Evolutionary conservation across 2,329 filamentous ascomycete species (phyloP), one percentile per base, ranked within the genome.

Genomic region (Nothopassalora personata): DNA sequence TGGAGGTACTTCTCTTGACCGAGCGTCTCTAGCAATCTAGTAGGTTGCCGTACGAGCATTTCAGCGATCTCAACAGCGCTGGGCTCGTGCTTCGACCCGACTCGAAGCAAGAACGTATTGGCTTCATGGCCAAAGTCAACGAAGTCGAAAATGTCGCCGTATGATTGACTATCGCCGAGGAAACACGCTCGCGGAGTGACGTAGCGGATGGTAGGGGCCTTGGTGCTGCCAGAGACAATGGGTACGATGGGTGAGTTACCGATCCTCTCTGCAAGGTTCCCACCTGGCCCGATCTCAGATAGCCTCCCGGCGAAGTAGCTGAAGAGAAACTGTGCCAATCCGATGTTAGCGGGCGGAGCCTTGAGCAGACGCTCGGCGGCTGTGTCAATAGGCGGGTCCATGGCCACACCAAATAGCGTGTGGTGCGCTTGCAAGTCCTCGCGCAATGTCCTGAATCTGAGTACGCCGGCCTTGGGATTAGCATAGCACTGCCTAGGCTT

Each of bases 71-170:
- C 94, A 2, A 84, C 73, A 67, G 90, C 94, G 2, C 88, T 95
- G 4, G 94, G 94, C 73, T 99, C 93, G 63, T 85, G 86, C 74
- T 96, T 97, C 2, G 91, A 93, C 9, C 94, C 94, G 64, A 92
- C 90, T 62, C 90, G 89, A 67, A 91, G 84, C 18, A 99, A 77
- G 69, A 99, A 99, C 0, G 88, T 80, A 68, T 97, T 97, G 1
- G 90, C 93, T 70, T 93, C 86, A 34, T 81, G 77, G 0, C 93
- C 91, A 76, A 97, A 99, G 71, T 97, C 90, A 13, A 97, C 92
- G 74, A 97, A 99, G 71, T 97, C 91, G 66, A 99, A 96, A 33
- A 99, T 95, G 33, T 96, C 89, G 10, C 85, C 88, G 68, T 95
- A 99, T 65, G 86, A 81, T 57, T 83, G 78, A 54, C 82, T 80